A percentile compares a stretch with the other conserved stretches of the same genome.
Evolutionary conservation across 139 green algal genomes (phyloP).

Genomic region (Monoraphidium neglectum): DNA sequence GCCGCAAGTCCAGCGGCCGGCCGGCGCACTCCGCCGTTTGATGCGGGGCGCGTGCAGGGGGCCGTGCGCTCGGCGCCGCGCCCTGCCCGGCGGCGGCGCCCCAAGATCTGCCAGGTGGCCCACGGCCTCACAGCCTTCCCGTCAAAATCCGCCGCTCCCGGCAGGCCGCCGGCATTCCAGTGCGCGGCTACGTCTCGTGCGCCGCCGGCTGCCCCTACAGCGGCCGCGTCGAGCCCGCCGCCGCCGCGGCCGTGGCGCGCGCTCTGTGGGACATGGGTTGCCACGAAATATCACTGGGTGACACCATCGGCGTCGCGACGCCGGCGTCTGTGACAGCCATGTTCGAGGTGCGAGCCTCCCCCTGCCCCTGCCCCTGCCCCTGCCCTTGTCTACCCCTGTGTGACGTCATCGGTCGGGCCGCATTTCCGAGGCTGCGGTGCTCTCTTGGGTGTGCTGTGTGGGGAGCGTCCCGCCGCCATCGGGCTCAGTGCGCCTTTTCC

Average conservation of each 20-base stretch:
- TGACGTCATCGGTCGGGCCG: background rate
- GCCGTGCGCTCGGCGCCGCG: too few species aligned
- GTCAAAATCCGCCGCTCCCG: too few species aligned
- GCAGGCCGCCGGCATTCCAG: slow-evolving; percentile 13
- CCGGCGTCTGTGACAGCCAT: slow-evolving; percentile 69
- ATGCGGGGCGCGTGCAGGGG: too few species aligned
- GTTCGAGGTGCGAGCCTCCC: slow-evolving; percentile 71
- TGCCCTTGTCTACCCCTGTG: too few species aligned
- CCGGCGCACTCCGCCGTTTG: too few species aligned
- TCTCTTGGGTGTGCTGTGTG: background rate
- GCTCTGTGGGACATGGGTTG: slow-evolving; percentile 87
- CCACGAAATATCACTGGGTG: slow-evolving; percentile 92
- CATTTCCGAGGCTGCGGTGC: background rate
- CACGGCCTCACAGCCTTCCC: too few species aligned
- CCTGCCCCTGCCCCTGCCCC: too few species aligned
- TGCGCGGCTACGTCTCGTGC: slow-evolving; percentile 79
- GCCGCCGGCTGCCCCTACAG: slow-evolving; percentile 84
- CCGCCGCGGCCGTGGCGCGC: slow-evolving; percentile 72
- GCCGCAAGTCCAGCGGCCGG: too few species aligned
- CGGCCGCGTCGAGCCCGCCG: slow-evolving; percentile 42
- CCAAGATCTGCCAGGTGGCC: too few species aligned
- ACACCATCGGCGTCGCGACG: slow-evolving; percentile 92
- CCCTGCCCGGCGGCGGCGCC: too few species aligned
- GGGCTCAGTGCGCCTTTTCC: too few species aligned
- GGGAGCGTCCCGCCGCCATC: too few species aligned